These are phyloP conservation scores for Cotoneaster glaucophyllus DNA, from an alignment of 306 rosid species.

Conservation along the genomic window DNA sequence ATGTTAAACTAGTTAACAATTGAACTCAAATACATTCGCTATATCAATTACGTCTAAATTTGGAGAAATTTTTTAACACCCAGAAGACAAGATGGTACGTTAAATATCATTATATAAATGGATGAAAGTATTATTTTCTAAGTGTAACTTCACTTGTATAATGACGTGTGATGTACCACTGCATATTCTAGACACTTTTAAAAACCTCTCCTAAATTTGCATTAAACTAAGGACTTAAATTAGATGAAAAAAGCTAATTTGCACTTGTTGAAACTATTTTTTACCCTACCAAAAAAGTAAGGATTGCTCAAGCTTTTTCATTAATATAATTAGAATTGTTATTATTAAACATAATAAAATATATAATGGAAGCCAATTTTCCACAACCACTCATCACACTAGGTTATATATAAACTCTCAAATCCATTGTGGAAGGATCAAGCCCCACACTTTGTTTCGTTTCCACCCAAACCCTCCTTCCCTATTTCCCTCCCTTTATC, in stretches of 20 bases:
- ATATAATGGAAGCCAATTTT: neutral
- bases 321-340: neutral
- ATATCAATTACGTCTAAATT: too few relatives aligned
- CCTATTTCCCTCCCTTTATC: constrained; percentile 6
- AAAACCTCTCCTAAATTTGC: neutral
- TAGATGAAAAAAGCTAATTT: too few relatives aligned
- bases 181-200: too few relatives aligned
- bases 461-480: constrained; percentile 6
- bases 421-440: neutral
- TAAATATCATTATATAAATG: too few relatives aligned
- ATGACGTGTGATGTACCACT: rapidly evolving
- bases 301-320: neutral
- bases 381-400: neutral
- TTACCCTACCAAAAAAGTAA: neutral
- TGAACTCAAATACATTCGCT: too few relatives aligned
- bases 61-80: rapidly evolving
- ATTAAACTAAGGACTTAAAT: too few relatives aligned
- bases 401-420: neutral
- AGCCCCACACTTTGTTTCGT: constrained; percentile 13
- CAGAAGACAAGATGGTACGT: rapidly evolving
- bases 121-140: too few relatives aligned
- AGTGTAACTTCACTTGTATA: too few relatives aligned
- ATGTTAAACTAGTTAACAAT: too few relatives aligned
- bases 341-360: too few relatives aligned
- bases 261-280: too few relatives aligned